Evolutionary conservation across 176 grass and related monocot genomes (phyloP).

Genomic region (Aegilops sharonensis): DNA sequence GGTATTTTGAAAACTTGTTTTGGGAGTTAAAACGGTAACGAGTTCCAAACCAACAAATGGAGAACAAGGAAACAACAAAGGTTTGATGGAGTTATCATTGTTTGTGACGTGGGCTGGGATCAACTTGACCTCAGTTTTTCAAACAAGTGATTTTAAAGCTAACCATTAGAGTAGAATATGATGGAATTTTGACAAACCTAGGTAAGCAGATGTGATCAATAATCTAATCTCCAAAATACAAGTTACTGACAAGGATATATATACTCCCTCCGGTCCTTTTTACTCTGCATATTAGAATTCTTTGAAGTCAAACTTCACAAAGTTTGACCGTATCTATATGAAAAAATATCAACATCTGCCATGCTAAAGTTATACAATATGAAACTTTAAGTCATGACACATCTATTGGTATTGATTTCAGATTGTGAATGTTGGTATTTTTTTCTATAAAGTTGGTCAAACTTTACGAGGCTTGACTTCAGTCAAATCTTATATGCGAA

Average conservation of each 20-base stretch:
- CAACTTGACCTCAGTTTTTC: neutral
- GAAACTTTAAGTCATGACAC: too few species aligned
- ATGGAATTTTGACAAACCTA: neutral
- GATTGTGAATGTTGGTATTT: too few species aligned
- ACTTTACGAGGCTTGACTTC: too few species aligned
- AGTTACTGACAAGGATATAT: neutral
- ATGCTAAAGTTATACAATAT: too few species aligned
- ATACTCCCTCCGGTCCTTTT: too few species aligned
- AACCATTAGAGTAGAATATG: neutral
- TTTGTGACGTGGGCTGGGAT: neutral
- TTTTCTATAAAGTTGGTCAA: too few species aligned
- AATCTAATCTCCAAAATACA: constrained; percentile 16
- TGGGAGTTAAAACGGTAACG: neutral
- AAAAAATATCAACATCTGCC: too few species aligned
- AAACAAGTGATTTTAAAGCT: neutral
- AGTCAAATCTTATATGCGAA: too few species aligned
- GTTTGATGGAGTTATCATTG: neutral
- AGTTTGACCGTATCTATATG: too few species aligned
- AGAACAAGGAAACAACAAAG: neutral
- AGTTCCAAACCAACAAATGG: neutral
- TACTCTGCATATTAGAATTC: too few species aligned
- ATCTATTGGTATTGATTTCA: too few species aligned
- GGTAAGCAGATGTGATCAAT: neutral
- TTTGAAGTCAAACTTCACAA: too few species aligned
- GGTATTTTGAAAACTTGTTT: neutral